Conservation (phyloP, 352 stramenopile species). For the Globisporangium acanthophoron region DNA sequence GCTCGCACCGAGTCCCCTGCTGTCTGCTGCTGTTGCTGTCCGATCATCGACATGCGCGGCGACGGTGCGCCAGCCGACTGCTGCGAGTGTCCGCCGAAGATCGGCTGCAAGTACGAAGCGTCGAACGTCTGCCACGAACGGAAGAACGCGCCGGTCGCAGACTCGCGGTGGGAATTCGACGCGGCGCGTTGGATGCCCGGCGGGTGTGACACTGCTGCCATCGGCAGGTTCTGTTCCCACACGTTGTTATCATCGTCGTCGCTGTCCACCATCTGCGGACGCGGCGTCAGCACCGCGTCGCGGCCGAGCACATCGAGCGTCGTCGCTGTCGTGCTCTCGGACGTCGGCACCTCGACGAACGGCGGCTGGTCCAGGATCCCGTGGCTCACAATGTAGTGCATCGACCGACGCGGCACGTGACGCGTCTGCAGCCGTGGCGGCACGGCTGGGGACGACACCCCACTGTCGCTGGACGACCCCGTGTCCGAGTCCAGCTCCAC, state of each 20-base stretch:
- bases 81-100: constrained; percentile 59
- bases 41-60: constrained; percentile 7
- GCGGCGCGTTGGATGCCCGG: constrained; percentile 23
- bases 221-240: constrained; percentile 2
- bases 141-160: constrained; percentile 58
- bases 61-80: constrained; percentile 3
- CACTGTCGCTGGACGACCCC: constrained; percentile 17
- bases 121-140: constrained; percentile 79
- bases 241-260: constrained; percentile 15
- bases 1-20: neutral
- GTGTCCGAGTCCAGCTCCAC: constrained; percentile 35
- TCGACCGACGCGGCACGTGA: constrained; percentile 34
- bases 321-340: constrained; percentile 12
- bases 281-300: constrained; percentile 51
- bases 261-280: constrained; percentile 65
- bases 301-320: constrained; percentile 22
- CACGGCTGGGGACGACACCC: constrained; percentile 22
- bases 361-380: constrained; percentile 13
- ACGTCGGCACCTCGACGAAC: constrained; percentile 19
- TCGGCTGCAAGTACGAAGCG: constrained; percentile 70
- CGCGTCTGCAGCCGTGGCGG: constrained; percentile 16
- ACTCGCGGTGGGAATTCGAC: constrained; percentile 32
- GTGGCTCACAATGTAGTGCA: constrained; percentile 48
- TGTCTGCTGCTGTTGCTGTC: constrained; percentile 11
- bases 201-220: constrained; percentile 4